Evolutionary conservation across 2,329 filamentous ascomycete genomes (phyloP).

Genomic region (Fusarium humuli): DNA sequence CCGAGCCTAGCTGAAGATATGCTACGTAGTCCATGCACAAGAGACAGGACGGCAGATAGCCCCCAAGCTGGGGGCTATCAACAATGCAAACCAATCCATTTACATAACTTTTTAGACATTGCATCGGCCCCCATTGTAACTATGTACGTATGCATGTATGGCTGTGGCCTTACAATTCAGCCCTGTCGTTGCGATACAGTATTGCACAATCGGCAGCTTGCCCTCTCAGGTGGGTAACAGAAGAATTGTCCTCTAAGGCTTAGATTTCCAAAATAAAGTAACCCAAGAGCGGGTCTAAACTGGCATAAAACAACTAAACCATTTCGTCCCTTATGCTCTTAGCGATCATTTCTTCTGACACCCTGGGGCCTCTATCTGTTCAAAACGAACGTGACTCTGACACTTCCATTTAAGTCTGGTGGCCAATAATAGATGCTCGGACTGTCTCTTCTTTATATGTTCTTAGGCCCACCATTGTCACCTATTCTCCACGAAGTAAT

Average conservation of each 20-base stretch:
- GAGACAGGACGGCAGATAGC: not conserved
- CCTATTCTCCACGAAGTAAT: not conserved
- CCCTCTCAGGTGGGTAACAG: not conserved
- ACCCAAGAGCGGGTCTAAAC: too few relatives aligned
- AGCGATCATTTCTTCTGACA: too few relatives aligned
- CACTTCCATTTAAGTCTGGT: not conserved
- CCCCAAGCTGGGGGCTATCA: constrained; percentile 9
- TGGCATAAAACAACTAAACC: too few relatives aligned
- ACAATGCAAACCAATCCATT: not conserved
- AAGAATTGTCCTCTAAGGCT: too few relatives aligned
- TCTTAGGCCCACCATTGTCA: constrained; percentile 7
- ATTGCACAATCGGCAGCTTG: not conserved
- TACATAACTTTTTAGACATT: not conserved
- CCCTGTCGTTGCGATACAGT: not conserved
- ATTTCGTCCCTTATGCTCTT: too few relatives aligned
- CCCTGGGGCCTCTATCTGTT: not conserved
- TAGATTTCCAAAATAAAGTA: too few relatives aligned
- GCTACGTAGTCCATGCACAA: not conserved
- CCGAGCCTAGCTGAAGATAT: constrained; percentile 5
- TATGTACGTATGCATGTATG: not conserved
- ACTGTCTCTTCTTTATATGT: not conserved
- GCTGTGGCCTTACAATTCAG: not conserved
- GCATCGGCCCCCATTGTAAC: constrained; percentile 1
- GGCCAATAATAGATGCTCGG: not conserved
- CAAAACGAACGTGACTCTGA: not conserved